Percentiles rank a stretch among this genome's conserved stretches.
These are phyloP conservation scores for Talaromyces stipitatus DNA, from an alignment of 495 filamentous ascomycete genomes.

Conservation along the genomic window DNA sequence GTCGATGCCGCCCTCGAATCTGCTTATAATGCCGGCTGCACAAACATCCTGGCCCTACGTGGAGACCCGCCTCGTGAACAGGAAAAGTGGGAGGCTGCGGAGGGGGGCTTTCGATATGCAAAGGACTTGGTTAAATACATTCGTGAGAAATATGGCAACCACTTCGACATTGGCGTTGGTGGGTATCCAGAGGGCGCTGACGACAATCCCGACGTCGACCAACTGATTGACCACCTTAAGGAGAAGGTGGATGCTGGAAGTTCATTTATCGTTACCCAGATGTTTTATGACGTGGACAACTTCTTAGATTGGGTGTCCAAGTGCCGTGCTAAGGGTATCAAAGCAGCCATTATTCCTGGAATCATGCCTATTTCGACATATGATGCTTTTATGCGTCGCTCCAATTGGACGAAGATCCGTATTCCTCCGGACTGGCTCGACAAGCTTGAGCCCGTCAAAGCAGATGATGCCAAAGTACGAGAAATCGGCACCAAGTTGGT, in stretches of 20 bases:
- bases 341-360: conserved; percentile 85
- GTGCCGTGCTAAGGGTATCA: conserved; percentile 76
- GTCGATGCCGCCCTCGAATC: conserved; percentile 81
- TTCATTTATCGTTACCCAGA: conserved; percentile 93
- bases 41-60: conserved; percentile 91
- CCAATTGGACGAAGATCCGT: conserved; percentile 77
- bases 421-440: conserved; percentile 76
- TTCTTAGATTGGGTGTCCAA: conserved; percentile 87
- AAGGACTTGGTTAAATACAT: conserved; percentile 93
- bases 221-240: conserved; percentile 86
- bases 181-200: conserved; percentile 97
- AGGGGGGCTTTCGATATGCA: conserved; percentile 84
- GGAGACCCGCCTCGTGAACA: conserved; percentile 94
- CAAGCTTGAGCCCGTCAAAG: conserved; percentile 86
- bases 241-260: conserved; percentile 96
- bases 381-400: conserved; percentile 80
- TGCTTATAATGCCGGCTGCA: conserved; percentile 93
- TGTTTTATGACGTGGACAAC: conserved; percentile 97
- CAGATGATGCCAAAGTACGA: conserved; percentile 87
- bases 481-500: conserved; percentile 85
- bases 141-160: conserved; percentile 77
- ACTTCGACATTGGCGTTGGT: conserved; percentile 97
- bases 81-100: conserved; percentile 83
- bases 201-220: conserved; percentile 77
- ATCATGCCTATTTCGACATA: conserved; percentile 99